phyloP scores from a whole-genome alignment of 2,329 filamentous ascomycete genomes.

The Talaromyces islandicus region DNA sequence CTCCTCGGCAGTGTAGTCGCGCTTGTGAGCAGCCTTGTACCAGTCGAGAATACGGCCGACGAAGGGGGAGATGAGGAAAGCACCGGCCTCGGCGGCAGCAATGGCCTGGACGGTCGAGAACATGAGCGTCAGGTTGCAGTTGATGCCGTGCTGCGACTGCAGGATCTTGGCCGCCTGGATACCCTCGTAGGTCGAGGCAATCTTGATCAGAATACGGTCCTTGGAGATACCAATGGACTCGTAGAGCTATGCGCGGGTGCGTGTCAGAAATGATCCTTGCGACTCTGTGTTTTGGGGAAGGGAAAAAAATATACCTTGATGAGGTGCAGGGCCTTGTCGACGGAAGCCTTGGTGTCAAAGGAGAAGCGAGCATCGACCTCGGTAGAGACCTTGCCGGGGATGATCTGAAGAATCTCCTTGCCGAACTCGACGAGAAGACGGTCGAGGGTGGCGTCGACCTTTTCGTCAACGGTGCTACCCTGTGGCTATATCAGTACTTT shows the following conservation, averaged over 20 bases:
- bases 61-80: slow-evolving; percentile 98
- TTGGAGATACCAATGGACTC: slow-evolving; percentile 85
- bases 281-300: too few species aligned
- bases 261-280: slow-evolving; percentile 14
- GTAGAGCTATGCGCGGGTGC: slow-evolving; percentile 66
- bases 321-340: slow-evolving; percentile 94
- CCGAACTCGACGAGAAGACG: slow-evolving; percentile 95
- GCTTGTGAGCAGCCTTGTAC: slow-evolving; percentile 95
- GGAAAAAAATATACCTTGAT: slow-evolving; percentile 63
- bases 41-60: slow-evolving; percentile 98
- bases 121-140: slow-evolving; percentile 98
- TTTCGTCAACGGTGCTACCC: slow-evolving; percentile 61
- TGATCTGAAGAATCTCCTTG: slow-evolving; percentile 92
- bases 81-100: slow-evolving; percentile 86
- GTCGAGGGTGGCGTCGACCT: slow-evolving; percentile 89
- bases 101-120: slow-evolving; percentile 95
- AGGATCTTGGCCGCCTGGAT: slow-evolving; percentile 98
- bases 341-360: slow-evolving; percentile 86
- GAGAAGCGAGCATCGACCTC: slow-evolving; percentile 96
- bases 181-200: slow-evolving; percentile 98
- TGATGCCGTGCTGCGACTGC: slow-evolving; percentile 91
- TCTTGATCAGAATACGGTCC: slow-evolving; percentile 95
- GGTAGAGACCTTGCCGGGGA: slow-evolving; percentile 97
- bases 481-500: slow-evolving; percentile 21
- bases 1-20: slow-evolving; percentile 81